Evolutionary conservation across 176 grass and related monocot genomes (phyloP).

Genomic region (Aegilops speltoides): DNA sequence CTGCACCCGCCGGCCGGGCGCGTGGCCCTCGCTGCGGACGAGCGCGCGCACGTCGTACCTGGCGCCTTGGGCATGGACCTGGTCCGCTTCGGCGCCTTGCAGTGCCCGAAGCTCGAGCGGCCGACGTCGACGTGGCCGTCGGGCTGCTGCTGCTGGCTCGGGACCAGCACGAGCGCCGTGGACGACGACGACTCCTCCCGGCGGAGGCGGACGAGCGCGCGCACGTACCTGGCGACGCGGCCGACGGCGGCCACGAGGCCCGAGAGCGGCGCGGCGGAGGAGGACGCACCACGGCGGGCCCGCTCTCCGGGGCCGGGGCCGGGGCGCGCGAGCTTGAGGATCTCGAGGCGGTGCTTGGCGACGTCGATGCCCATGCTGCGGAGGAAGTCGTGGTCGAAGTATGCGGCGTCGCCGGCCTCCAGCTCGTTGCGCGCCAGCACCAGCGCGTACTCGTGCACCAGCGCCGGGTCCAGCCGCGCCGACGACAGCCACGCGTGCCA

Average conservation of each 20-base stretch:
- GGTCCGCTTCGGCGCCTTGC: conserved; percentile 28
- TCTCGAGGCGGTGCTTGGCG: conserved; percentile 89
- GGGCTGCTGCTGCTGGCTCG: conserved; percentile 11
- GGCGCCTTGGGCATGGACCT: conserved; percentile 30
- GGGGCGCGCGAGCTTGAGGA: conserved; percentile 57
- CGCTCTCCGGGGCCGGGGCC: not conserved
- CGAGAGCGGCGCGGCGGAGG: not conserved
- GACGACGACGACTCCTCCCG: not conserved
- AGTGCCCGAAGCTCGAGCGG: not conserved
- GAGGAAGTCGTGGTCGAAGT: conserved; percentile 67
- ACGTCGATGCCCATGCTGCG: conserved; percentile 87
- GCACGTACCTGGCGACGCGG: conserved; percentile 44
- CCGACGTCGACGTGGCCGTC: not conserved
- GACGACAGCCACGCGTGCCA: conserved; percentile 63
- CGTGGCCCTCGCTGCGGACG: not conserved
- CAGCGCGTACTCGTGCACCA: conserved; percentile 61
- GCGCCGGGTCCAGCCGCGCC: conserved; percentile 36
- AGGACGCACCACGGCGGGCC: not conserved
- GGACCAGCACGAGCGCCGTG: conserved; percentile 49
- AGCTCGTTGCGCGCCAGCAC: conserved; percentile 63
- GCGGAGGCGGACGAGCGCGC: conserved; percentile 27
- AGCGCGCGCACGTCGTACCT: no score
- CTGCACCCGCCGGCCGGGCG: not conserved
- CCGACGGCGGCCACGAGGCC: not conserved
- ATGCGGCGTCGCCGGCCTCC: conserved; percentile 52